Evolutionary conservation across 2,329 filamentous ascomycete genomes (phyloP).

Genomic region (Trichoderma cornu-damae): DNA sequence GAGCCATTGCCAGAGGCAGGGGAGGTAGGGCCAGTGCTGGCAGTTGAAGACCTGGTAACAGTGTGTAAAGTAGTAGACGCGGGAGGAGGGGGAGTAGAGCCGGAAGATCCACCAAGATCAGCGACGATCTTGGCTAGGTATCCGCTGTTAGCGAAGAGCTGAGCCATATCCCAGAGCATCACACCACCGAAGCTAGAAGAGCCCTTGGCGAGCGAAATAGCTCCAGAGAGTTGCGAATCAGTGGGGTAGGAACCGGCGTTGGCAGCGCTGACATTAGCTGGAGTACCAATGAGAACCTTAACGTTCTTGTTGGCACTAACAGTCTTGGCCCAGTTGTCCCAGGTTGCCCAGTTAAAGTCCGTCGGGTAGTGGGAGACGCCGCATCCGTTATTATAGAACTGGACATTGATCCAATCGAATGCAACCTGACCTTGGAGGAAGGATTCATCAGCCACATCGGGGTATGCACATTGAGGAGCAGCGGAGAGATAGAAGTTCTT

Average conservation of each 20-base stretch:
- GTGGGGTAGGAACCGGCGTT: slow-evolving; percentile 46
- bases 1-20: slow-evolving; percentile 7
- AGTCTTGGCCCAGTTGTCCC: slow-evolving; percentile 60
- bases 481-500: slow-evolving; percentile 60
- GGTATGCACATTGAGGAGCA: slow-evolving; percentile 64
- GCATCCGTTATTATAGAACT: slow-evolving; percentile 68
- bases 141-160: slow-evolving; percentile 52
- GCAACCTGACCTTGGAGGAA: slow-evolving; percentile 49
- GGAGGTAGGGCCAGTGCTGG: not conserved
- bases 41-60: slow-evolving; percentile 3
- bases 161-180: slow-evolving; percentile 65
- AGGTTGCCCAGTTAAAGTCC: slow-evolving; percentile 57
- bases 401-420: slow-evolving; percentile 58
- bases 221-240: slow-evolving; percentile 40
- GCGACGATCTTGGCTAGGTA: slow-evolving; percentile 46
- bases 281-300: slow-evolving; percentile 58
- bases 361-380: slow-evolving; percentile 39
- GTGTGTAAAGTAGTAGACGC: slow-evolving; percentile 1
- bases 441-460: slow-evolving; percentile 53
- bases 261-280: slow-evolving; percentile 50
- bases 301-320: slow-evolving; percentile 54
- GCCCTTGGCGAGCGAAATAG: slow-evolving; percentile 49
- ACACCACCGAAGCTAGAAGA: slow-evolving; percentile 60
- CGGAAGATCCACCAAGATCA: slow-evolving; percentile 26
- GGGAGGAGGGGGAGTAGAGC: not conserved